Conservation (phyloP, 768 basidiomycete species). For the Suillus brevipes region DNA sequence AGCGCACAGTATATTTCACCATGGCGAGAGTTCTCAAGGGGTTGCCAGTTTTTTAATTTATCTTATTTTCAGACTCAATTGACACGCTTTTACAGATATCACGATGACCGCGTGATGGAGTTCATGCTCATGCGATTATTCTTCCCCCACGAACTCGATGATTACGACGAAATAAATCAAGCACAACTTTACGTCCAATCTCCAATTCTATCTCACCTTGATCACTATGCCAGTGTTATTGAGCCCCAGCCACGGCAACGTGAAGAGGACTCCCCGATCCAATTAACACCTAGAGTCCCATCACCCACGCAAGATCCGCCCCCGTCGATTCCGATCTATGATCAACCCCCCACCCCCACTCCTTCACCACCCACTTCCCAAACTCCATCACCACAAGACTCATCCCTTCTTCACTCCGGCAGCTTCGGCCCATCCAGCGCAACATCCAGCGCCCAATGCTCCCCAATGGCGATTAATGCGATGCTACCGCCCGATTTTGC, state of each 20-base stretch:
- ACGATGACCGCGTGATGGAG: conserved; percentile 66
- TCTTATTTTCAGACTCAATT: conserved; percentile 7
- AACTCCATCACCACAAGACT: conserved; percentile 27
- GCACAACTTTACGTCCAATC: conserved; percentile 4
- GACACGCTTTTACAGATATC: conserved; percentile 39
- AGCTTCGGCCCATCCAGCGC: conserved; percentile 11
- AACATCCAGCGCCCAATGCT: conserved; percentile 15
- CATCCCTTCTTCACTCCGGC: conserved; percentile 17
- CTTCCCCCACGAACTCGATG: conserved; percentile 53
- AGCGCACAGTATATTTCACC: conserved; percentile 68
- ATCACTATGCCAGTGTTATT: conserved; percentile 1
- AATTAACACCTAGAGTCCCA: not conserved
- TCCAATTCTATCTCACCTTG: conserved; percentile 5
- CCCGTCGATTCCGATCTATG: not conserved
- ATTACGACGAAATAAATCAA: conserved; percentile 15
- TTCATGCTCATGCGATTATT: conserved; percentile 70
- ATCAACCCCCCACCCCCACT: conserved; percentile 26
- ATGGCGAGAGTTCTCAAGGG: conserved; percentile 65
- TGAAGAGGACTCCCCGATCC: not conserved
- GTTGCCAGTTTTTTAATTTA: conserved; percentile 39
- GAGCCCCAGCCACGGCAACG: not conserved
- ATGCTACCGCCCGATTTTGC: conserved; percentile 23
- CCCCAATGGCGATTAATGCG: conserved; percentile 24
- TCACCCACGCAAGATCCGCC: conserved; percentile 8
- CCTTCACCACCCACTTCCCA: conserved; percentile 31